Evolutionary conservation across 1,284 basidiomycete species (phyloP).

Genomic region (Stereum hirsutum): DNA sequence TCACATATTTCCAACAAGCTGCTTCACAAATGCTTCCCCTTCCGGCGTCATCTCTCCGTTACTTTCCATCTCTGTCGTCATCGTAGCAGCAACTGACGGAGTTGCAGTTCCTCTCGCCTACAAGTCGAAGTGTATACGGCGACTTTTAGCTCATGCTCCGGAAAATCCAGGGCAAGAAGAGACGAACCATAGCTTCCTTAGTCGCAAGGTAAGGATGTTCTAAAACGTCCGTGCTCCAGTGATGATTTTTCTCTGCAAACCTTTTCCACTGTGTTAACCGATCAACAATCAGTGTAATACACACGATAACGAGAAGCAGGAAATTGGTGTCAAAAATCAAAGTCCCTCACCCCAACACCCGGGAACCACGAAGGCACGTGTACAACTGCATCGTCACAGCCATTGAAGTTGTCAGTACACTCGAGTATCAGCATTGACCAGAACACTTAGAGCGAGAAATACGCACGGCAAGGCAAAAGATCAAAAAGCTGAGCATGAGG

Average conservation of each 20-base stretch:
- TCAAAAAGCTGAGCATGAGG: conserved; percentile 18
- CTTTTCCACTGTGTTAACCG: conserved; percentile 35
- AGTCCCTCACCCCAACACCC: conserved; percentile 36
- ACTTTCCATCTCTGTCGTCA: conserved; percentile 4
- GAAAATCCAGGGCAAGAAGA: not conserved
- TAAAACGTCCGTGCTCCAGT: conserved; percentile 17
- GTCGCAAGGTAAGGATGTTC: conserved; percentile 26
- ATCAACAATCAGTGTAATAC: too few species aligned
- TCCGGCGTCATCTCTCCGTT: conserved; percentile 3
- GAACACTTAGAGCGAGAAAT: too few species aligned
- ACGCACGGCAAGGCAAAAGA: conserved; percentile 18
- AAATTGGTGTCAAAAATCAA: too few species aligned
- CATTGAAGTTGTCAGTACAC: not conserved
- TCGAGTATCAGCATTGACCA: too few species aligned
- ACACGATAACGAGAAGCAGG: too few species aligned
- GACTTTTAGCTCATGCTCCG: too few species aligned
- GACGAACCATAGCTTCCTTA: conserved; percentile 17
- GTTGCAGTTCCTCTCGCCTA: conserved; percentile 4
- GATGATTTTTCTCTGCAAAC: too few species aligned
- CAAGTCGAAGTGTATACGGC: too few species aligned
- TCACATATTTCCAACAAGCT: too few species aligned
- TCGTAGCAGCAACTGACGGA: conserved; percentile 2
- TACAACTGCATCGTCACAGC: conserved; percentile 17
- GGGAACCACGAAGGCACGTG: conserved; percentile 37
- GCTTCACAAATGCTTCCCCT: too few species aligned